A percentile compares a stretch with the other conserved stretches of the same genome.
Conservation (phyloP, 1,284 basidiomycete genomes). For the Trametes pubescens region DNA sequence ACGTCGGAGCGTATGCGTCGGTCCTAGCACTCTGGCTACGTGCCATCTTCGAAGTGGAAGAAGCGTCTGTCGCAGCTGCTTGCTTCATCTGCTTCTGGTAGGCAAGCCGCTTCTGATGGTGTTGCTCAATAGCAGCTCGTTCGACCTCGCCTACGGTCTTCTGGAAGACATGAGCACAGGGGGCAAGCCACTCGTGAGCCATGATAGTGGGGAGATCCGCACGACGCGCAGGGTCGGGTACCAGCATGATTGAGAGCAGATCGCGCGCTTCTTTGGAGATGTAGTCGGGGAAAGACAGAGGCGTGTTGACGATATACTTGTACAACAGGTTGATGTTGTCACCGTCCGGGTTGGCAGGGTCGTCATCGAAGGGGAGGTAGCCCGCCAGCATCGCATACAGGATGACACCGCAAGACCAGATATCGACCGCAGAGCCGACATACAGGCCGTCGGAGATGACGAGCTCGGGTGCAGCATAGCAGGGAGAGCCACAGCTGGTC, state of each 20-base stretch:
- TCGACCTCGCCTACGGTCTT: conserved; percentile 84
- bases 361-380: conserved; percentile 99
- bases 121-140: conserved; percentile 81
- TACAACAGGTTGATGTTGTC: conserved; percentile 99
- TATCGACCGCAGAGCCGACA: conserved; percentile 98
- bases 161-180: conserved; percentile 72
- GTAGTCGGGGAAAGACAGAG: conserved; percentile 94
- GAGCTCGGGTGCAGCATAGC: conserved; percentile 99
- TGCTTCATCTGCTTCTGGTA: conserved; percentile 80
- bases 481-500: conserved; percentile 96
- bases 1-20: conserved; percentile 47
- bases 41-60: conserved; percentile 47
- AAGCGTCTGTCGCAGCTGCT: conserved; percentile 46
- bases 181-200: conserved; percentile 84
- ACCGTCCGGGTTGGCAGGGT: conserved; percentile 98
- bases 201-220: conserved; percentile 82
- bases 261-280: conserved; percentile 83
- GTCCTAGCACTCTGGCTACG: conserved; percentile 56
- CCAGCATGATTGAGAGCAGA: conserved; percentile 85
- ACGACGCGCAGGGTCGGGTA: conserved; percentile 80
- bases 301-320: conserved; percentile 98
- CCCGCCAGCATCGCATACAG: conserved; percentile 99
- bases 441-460: conserved; percentile 98
- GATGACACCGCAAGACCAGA: conserved; percentile 99
- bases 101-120: conserved; percentile 81